These are phyloP conservation scores for Plasmodium coatneyi DNA, from an alignment of 169 alveolate genomes.

Conservation along the genomic window DNA sequence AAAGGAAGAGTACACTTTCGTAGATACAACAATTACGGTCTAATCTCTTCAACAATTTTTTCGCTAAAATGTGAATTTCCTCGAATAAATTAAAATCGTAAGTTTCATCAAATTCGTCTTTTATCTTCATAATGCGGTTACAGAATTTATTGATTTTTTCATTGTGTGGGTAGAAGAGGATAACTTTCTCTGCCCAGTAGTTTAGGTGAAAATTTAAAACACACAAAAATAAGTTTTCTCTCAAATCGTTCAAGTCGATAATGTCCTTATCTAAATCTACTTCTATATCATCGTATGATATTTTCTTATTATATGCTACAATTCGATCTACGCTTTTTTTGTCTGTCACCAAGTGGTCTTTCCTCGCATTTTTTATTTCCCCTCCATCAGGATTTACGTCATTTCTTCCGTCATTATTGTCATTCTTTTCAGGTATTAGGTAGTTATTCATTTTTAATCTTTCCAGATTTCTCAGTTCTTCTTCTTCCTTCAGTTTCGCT, in stretches of 20 bases:
- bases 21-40: conserved; percentile 64
- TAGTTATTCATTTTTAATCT: background rate
- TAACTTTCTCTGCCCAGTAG: conserved; percentile 76
- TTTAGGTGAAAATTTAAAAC: conserved; percentile 62
- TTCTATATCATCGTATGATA: conserved; percentile 43
- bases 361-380: background rate
- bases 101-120: conserved; percentile 70
- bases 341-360: background rate
- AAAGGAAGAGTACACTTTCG: conserved; percentile 69
- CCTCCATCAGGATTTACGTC: background rate
- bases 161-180: conserved; percentile 67
- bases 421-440: background rate
- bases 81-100: conserved; percentile 54
- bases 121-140: conserved; percentile 25
- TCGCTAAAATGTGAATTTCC: conserved; percentile 32
- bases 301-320: conserved; percentile 31
- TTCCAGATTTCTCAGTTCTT: background rate
- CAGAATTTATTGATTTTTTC: conserved; percentile 67
- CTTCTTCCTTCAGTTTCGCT: background rate
- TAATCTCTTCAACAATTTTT: conserved; percentile 29
- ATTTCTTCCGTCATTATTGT: background rate
- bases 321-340: conserved; percentile 44
- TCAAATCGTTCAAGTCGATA: conserved; percentile 35
- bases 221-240: conserved; percentile 53
- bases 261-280: conserved; percentile 68